These are phyloP conservation scores for Ophiosphaerella herpotricha DNA, from an alignment of 2,329 filamentous ascomycete genomes.

Conservation along the genomic window DNA sequence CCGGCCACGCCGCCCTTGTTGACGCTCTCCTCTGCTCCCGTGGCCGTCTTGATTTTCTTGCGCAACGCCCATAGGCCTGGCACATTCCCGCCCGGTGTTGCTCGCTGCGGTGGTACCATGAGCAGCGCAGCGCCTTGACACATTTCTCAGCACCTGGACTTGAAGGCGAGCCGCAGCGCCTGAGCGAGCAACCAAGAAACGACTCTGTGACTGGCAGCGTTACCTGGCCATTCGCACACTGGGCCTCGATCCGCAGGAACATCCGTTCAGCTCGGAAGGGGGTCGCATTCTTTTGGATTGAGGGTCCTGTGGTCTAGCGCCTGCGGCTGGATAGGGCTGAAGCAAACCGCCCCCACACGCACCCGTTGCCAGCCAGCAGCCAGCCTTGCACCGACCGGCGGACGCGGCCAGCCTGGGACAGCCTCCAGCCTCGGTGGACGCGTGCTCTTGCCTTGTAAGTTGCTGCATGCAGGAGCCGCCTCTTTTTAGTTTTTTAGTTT, in stretches of 20 bases:
- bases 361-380: not conserved
- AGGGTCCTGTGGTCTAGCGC: not conserved
- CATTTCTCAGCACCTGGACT: not conserved
- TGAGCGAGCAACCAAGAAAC: not conserved
- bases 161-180: not conserved
- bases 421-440: too few species aligned
- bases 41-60: slow-evolving; percentile 3
- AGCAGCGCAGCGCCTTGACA: slow-evolving; percentile 14
- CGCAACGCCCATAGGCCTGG: slow-evolving; percentile 23
- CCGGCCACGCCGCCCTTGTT: slow-evolving; percentile 7
- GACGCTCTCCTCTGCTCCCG: not conserved
- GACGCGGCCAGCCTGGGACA: not conserved
- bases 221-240: slow-evolving; percentile 12
- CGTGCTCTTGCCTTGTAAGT: too few species aligned
- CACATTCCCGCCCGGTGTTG: slow-evolving; percentile 21
- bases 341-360: not conserved
- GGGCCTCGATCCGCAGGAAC: slow-evolving; percentile 1
- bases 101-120: slow-evolving; percentile 37
- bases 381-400: not conserved
- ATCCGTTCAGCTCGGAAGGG: slow-evolving; percentile 1
- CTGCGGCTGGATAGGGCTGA: slow-evolving; percentile 1
- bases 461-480: too few species aligned
- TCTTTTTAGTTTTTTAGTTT: too few species aligned
- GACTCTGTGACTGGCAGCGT: slow-evolving; percentile 2
- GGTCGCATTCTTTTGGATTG: not conserved